These are phyloP conservation scores for Elsinoe australis DNA, from an alignment of 2,329 filamentous ascomycete species.

Conservation along the genomic window DNA sequence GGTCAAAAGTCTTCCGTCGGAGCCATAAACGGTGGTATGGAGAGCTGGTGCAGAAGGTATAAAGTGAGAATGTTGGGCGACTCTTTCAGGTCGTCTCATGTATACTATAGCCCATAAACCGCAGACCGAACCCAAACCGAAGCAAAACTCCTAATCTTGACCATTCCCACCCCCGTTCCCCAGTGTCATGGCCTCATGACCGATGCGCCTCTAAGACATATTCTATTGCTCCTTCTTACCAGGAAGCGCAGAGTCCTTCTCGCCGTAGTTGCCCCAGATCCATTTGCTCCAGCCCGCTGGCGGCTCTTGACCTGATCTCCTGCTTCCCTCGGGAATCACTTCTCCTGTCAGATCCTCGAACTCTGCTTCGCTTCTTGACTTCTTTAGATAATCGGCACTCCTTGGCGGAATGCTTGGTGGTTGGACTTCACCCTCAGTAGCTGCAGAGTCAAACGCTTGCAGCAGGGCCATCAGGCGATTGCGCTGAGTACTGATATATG, in stretches of 20 bases:
- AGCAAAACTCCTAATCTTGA: conserved; percentile 12
- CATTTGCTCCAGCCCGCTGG: conserved; percentile 30
- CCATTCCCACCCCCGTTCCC: background rate
- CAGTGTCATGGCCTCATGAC: conserved; percentile 13
- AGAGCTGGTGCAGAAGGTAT: too few species aligned
- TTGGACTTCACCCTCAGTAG: conserved; percentile 34
- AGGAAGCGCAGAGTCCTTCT: conserved; percentile 29
- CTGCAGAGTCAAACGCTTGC: conserved; percentile 71
- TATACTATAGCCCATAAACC: conserved; percentile 2
- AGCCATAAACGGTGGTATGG: too few species aligned
- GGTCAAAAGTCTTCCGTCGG: too few species aligned
- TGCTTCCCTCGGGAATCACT: conserved; percentile 28
- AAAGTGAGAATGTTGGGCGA: background rate
- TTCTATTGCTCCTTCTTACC: conserved; percentile 26
- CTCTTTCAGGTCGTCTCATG: background rate
- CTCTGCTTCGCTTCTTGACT: conserved; percentile 77
- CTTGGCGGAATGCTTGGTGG: conserved; percentile 21
- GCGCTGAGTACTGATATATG: conserved; percentile 69
- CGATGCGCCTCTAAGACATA: conserved; percentile 1
- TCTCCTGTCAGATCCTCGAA: conserved; percentile 54
- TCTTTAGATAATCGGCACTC: conserved; percentile 53
- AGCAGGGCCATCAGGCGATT: conserved; percentile 68
- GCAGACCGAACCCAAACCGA: background rate
- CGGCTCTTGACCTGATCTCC: conserved; percentile 25
- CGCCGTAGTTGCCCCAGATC: conserved; percentile 34